Percentiles rank a stretch among this genome's conserved stretches.
Conservation (phyloP, 2,329 filamentous ascomycete species). For the Aspergillus fischeri region DNA sequence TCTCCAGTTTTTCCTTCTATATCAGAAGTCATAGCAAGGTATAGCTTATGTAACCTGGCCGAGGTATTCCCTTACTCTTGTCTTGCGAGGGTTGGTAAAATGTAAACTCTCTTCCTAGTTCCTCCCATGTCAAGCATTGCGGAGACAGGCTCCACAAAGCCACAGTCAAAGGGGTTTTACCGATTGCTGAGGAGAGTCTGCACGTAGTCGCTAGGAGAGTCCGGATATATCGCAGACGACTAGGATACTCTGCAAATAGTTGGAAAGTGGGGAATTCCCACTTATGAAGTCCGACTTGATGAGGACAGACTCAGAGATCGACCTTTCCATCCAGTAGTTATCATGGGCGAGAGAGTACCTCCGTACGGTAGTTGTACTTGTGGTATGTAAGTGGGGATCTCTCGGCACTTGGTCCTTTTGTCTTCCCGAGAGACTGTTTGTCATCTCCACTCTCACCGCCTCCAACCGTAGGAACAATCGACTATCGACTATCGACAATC, state of each 20-base stretch:
- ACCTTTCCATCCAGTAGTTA: no score
- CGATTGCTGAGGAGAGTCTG: background rate
- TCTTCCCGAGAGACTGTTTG: slow-evolving; percentile 12
- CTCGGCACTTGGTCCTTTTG: slow-evolving; percentile 17
- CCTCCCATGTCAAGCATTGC: background rate
- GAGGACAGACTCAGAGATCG: background rate
- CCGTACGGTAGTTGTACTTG: no score
- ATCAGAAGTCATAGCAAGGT: background rate
- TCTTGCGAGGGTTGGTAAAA: no score
- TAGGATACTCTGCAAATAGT: background rate
- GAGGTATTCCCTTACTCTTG: background rate
- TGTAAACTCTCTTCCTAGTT: background rate
- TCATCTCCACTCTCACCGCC: background rate
- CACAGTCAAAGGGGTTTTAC: background rate
- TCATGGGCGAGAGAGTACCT: no score
- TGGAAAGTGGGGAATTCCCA: background rate
- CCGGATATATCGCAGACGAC: background rate
- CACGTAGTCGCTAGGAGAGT: no score
- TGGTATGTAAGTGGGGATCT: background rate
- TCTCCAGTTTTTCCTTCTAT: background rate
- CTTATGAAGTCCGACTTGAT: no score
- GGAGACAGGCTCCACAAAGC: background rate
- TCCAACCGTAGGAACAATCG: background rate
- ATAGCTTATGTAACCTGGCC: background rate
- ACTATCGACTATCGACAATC: background rate